Base-by-base conservation (phyloP, 345 rosid species). In the Clausena lansium region DNA sequence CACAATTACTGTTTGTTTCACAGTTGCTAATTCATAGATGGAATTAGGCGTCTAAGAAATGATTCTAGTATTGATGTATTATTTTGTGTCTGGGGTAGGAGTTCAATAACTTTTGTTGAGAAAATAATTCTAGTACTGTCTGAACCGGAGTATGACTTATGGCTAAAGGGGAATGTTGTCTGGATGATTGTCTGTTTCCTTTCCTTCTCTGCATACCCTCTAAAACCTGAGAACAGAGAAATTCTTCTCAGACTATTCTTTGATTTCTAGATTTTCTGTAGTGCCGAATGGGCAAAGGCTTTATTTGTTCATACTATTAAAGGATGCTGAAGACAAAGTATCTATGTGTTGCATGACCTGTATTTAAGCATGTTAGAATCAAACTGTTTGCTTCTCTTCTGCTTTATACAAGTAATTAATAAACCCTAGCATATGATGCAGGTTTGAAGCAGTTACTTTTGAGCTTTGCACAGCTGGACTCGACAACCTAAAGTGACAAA, bases 391-490 rank as follows among this genome's bases (percentile, higher is more conserved):
- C 67, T 47, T 52, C 70, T 73, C 69, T 76, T 64, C 77, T 24
- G 36, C 57, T 71, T 72, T 70, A 35, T 32, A 15, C 38, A 7
- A 75, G 36, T 63, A 58, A 62, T 41, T 50, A 24, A 45, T 28
- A 60, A 20, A 73, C 67, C 32, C 6, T 11, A 27, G 38, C 17
- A 45, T 19, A 9, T 45, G 32, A 47, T 74, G 75, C 81, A 84
- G 87, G 75, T 70, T 69, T 20, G 27, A 77, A 50, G 61, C 24
- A 24, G 58, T 60, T 19, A 5, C 14, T 19, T 57, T 47, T 47
- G 66, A 69, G 60, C 22, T 20, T 25, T 8, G 17, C 35, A 25
- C 14, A 2, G 35, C 63, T 65, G 54, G 54, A 24, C n/a, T 52
- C 10, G 25, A 52, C 45, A 58, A 13, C 47, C 30, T n/a, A 45